Base-by-base conservation (phyloP, 306 rosid genomes). In the Fragaria ananassa region DNA sequence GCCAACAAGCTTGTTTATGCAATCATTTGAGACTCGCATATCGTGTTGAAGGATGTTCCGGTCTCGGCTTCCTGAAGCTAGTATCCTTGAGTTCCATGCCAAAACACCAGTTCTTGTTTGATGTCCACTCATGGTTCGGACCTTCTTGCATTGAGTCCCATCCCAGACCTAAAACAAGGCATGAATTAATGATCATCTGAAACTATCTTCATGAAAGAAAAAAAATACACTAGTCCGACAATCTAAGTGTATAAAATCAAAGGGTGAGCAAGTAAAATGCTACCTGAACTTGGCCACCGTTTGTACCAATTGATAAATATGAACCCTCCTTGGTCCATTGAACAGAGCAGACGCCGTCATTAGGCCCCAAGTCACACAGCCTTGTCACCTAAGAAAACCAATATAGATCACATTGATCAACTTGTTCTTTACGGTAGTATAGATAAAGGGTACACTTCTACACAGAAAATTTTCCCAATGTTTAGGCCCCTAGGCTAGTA, bases 321-420 rank as follows among this genome's bases (percentile, higher is more conserved):
- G 99, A 96, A 77, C 99, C 99, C 87, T 96, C 99, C 61, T 77
- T 77, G 23, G 99, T 96, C 99, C 99, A 96, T 44, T 96, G 98
- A 44, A 96, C 96, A 18, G 99, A 93, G 78, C 99, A 96, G 6
- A 96, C 97, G 0, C 97, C 99, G 56, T 96, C 99, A 61, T 93
- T 86, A 73, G 97, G 97, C 58, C 99, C 99, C 90, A 96, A 80
- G 85, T 96, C 99, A 78, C 99, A 95, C 44, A 95, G 67, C 80
- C 87, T 95, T 23, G 99, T 95, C 75, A 95, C 99, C 99, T 95
- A 87, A 81, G 80, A 71, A 14, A 31, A 41, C 51, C 70, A 78
- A 23, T 29, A 29, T 7, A 63, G 21, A 10, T 21, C 54, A 42
- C 50, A 37, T 19, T n/a, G 50, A 13, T 41, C 39, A 14, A 64